phyloP scores from a whole-genome alignment of 2,329 filamentous ascomycete species.

The Arachnomyces sp. region DNA sequence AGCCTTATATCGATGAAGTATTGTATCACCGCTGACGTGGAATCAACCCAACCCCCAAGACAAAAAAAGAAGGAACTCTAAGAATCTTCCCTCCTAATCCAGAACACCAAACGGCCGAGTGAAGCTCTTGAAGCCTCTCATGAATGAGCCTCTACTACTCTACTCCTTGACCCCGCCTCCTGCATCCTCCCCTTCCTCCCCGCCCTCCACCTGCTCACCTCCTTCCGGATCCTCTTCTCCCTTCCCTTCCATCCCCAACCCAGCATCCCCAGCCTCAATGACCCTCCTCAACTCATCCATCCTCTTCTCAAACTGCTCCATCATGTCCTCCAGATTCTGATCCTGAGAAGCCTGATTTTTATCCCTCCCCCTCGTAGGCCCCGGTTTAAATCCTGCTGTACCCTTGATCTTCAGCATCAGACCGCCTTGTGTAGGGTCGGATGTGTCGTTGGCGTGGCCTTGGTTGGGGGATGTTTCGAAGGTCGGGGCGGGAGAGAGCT shows the following conservation, averaged over 20 bases:
- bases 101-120: no score
- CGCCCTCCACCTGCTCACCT: neutral
- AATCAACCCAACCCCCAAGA: no score
- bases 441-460: slow-evolving; percentile 44
- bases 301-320: slow-evolving; percentile 38
- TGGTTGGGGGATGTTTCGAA: slow-evolving; percentile 41
- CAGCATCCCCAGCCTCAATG: slow-evolving; percentile 27
- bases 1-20: no score
- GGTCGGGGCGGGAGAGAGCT: slow-evolving; percentile 52
- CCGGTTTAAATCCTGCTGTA: slow-evolving; percentile 24
- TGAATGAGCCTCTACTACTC: no score
- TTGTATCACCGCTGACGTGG: no score
- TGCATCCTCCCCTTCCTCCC: neutral
- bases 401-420: slow-evolving; percentile 40
- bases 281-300: slow-evolving; percentile 36
- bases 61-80: no score
- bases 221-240: neutral
- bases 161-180: slow-evolving; percentile 11
- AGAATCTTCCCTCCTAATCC: no score
- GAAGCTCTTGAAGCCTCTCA: no score
- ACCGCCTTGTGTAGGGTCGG: slow-evolving; percentile 35
- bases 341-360: slow-evolving; percentile 15
- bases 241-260: neutral
- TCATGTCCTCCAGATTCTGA: slow-evolving; percentile 37
- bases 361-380: slow-evolving; percentile 15